Evolutionary conservation across 1,139 yeast species (phyloP), one percentile per base, ranked within the genome.

Genomic region (Lodderomyces jiufengensis): DNA sequence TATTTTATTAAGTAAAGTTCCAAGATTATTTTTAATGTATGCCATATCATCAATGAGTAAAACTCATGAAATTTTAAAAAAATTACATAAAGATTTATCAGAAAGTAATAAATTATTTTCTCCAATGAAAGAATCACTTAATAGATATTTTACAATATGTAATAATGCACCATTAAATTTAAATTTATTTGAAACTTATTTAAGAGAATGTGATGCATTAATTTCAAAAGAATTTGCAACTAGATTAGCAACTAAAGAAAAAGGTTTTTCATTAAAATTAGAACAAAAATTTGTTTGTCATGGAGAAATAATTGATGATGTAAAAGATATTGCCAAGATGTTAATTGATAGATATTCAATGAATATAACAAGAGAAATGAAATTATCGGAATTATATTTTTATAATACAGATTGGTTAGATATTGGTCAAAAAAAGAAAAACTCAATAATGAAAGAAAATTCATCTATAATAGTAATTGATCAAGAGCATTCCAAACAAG

Each of bases 331-430:
- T 28, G 62, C 66, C 2, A 44, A 50, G 40, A 50, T 51, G 46
- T 52, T 59, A 41, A 55, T 65, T 37, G 73, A 56, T 33, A 59
- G 57, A 29, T 67, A 61, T 42, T 43, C 63, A 4, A 51, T 55
- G 2, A 54, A 54, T 26, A 57, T 72, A 4, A 54, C 53, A 15
- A 60, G 69, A 14, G 76, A 69, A 29, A 57, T 65, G 36, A 64
- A 70, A 44, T 55, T 73, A 2, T 61, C 76, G 0, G 74, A 70
- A 27, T 51, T 86, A 29, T 83, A 73, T 49, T 81, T 81, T 49
- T 80, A 82, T 52, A 81, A 85, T 47, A 79, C 80, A 0, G 66
- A 70, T 24, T 86, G 95, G 95, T 61, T 86, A 8, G 70, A 73
- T 13, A 57, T 82, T 5, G 73, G 73, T 4, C 58, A 62, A 9